Percentiles rank a stretch among this genome's conserved stretches.
Conservation (phyloP, 108 stramenopile genomes). For the Chaetoceros muelleri region DNA sequence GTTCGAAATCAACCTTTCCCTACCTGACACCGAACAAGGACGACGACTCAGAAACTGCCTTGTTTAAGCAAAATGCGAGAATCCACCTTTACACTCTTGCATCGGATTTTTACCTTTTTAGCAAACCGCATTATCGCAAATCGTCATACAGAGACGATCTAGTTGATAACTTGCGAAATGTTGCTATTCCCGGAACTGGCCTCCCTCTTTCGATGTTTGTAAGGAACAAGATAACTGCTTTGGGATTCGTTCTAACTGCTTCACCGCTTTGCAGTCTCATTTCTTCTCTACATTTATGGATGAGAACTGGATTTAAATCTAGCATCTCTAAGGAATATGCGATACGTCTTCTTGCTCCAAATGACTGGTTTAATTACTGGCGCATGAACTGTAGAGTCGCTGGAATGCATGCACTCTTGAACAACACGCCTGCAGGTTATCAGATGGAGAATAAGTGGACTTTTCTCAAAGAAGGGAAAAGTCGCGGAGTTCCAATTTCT, state of each 20-base stretch:
- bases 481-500: conserved; percentile 79
- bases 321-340: conserved; percentile 53
- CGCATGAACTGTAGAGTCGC: conserved; percentile 91
- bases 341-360: conserved; percentile 78
- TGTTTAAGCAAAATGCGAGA: conserved; percentile 71
- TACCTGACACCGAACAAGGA: conserved; percentile 17
- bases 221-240: conserved; percentile 18
- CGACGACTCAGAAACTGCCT: conserved; percentile 19
- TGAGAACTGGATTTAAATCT: conserved; percentile 35
- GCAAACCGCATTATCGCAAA: conserved; percentile 91
- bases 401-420: conserved; percentile 84
- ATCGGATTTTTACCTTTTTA: conserved; percentile 84
- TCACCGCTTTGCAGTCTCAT: conserved; percentile 70
- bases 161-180: conserved; percentile 90
- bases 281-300: conserved; percentile 51
- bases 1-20: conserved; percentile 25
- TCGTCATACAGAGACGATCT: conserved; percentile 77
- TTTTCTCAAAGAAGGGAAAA: conserved; percentile 74
- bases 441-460: conserved; percentile 98
- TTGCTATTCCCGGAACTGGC: conserved; percentile 96
- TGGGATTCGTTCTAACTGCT: conserved; percentile 53
- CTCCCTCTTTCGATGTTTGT: conserved; percentile 72
- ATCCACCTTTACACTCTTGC: conserved; percentile 87
- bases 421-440: conserved; percentile 62
- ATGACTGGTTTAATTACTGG: conserved; percentile 98